phyloP scores from a whole-genome alignment of 2,329 filamentous ascomycete genomes.

The Metarhizium album region DNA sequence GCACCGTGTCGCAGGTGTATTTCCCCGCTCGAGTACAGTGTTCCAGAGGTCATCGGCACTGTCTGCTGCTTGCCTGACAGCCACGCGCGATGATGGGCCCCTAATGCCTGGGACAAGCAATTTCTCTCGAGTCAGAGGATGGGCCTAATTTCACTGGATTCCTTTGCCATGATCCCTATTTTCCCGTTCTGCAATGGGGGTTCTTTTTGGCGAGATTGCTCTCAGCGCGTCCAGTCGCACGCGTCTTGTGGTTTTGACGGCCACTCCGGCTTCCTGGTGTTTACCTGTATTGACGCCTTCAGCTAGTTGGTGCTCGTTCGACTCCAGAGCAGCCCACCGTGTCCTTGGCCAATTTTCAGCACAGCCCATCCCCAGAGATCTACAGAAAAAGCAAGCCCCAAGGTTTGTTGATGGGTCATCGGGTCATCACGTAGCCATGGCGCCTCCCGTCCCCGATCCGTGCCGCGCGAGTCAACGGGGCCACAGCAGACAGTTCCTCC shows the following conservation, averaged over 20 bases:
- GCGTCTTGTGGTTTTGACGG: background rate
- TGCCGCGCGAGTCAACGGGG: conserved; percentile 6
- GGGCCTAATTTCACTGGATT: conserved; percentile 17
- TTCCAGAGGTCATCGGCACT: conserved; percentile 12
- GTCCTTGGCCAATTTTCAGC: conserved; percentile 6
- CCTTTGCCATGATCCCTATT: conserved; percentile 11
- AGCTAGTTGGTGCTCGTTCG: background rate
- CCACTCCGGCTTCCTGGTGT: background rate
- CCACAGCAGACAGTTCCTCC: background rate
- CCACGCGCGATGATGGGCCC: background rate
- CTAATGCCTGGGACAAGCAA: conserved; percentile 16
- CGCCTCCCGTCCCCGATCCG: conserved; percentile 8
- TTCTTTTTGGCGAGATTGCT: too few relatives aligned
- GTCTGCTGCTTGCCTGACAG: conserved; percentile 10
- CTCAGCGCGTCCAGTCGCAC: background rate
- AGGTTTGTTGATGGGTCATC: background rate
- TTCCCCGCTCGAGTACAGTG: conserved; percentile 9
- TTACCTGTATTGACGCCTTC: background rate
- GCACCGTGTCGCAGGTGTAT: conserved; percentile 17
- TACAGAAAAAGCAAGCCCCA: background rate
- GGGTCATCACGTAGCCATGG: background rate
- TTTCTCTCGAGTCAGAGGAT: conserved; percentile 14
- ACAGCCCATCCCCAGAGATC: background rate
- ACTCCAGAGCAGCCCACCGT: background rate
- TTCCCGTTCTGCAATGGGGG: too few relatives aligned